phyloP scores from a whole-genome alignment of 768 basidiomycete species.

The Daedaleopsis sinensis region DNA sequence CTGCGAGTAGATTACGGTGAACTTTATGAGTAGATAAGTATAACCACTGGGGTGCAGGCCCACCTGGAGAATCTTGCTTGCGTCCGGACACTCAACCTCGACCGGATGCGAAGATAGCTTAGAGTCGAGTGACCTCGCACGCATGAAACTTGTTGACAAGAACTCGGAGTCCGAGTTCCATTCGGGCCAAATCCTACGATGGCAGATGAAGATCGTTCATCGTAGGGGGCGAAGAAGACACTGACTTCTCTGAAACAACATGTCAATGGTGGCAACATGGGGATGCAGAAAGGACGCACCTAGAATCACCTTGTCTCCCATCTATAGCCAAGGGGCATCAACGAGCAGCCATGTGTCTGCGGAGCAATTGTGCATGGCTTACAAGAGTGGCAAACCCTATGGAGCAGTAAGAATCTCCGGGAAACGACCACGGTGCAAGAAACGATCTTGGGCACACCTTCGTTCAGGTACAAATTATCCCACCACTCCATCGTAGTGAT shows the following conservation, averaged over 20 bases:
- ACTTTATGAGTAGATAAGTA: neutral
- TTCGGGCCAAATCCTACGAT: slow-evolving; percentile 71
- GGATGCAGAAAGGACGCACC: slow-evolving; percentile 43
- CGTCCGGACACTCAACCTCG: slow-evolving; percentile 88
- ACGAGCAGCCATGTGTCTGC: too few relatives aligned
- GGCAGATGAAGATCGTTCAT: neutral
- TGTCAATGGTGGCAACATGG: neutral
- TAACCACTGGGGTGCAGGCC: neutral
- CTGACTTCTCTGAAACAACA: slow-evolving; percentile 50
- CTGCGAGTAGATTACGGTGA: slow-evolving; percentile 35
- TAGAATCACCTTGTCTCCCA: slow-evolving; percentile 87
- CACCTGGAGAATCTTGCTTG: slow-evolving; percentile 81
- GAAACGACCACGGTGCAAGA: neutral
- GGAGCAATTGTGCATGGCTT: neutral
- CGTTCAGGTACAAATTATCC: slow-evolving; percentile 84
- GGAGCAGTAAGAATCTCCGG: neutral
- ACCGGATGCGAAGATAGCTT: slow-evolving; percentile 91
- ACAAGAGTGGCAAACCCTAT: slow-evolving; percentile 83
- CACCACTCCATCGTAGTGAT: slow-evolving; percentile 96
- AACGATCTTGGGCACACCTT: slow-evolving; percentile 49
- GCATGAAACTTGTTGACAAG: slow-evolving; percentile 71
- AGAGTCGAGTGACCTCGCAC: slow-evolving; percentile 82
- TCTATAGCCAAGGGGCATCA: slow-evolving; percentile 37
- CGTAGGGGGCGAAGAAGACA: too few relatives aligned
- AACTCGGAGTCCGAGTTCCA: slow-evolving; percentile 87